Base-by-base conservation (phyloP, 805 yeast genomes). In the Nakazawaea wyomingensis region DNA sequence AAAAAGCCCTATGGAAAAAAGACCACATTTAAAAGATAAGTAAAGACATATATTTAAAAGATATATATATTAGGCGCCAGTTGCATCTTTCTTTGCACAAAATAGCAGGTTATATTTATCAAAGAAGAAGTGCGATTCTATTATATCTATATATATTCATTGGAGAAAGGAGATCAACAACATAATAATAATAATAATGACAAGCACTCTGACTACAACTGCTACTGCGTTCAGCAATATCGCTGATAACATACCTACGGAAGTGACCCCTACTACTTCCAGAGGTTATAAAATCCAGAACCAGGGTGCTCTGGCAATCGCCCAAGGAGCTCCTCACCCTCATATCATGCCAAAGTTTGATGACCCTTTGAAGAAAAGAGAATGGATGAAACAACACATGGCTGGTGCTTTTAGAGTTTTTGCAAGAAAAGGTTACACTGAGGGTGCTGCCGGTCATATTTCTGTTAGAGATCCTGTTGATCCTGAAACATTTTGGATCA, bases 361-460 rank as follows among this genome's bases (percentile, higher is more conserved):
- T 5, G 74, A 74, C 52, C 69, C 71, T 35, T 53, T 60, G 27
- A 68, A 64, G 27, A 70, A 80, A 50, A 64, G 85, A 46, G 64
- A 70, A 53, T 77, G 78, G 76, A 61, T 76, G 44, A 57, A 72
- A 38, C 76, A 84, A 56, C 95, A 86, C 54, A 77, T 83, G 82
- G 95, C 95, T 1, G 93, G 82, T 27, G 90, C 91, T 1, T 86
- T 86, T 67, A 72, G 95, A 48, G 74, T 83, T 1, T 85, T 87
- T 59, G 89, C 86, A n/a, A 72, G 95, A 55, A 77, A 75, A 51
- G 87, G 86, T 14, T 86, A 65, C 61, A 69, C 80, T 14, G 88
- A 85, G 59, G 96, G 95, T 13, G 61, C 78, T 17, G 88, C 95
- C 0, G 96, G 96, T 18, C 96, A 87, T 58, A 86, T 87, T 45